phyloP scores from a whole-genome alignment of 306 rosid species.

The Sicyos edulis region DNA sequence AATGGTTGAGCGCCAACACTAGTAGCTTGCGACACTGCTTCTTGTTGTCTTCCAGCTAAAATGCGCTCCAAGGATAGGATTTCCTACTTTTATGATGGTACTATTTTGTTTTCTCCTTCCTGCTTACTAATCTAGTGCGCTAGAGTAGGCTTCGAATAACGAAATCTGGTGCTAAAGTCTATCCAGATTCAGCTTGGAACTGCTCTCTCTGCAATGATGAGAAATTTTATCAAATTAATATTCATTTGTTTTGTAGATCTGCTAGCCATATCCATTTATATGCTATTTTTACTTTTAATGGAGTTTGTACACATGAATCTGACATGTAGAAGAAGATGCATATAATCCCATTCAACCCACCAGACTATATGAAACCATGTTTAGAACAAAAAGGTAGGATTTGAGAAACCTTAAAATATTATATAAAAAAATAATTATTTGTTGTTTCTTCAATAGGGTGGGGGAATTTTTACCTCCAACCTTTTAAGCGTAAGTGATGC shows the following conservation, averaged over 20 bases:
- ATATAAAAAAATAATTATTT: no score
- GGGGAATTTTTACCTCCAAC: no score
- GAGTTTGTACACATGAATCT: not conserved
- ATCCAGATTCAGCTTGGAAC: not conserved
- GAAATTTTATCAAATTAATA: not conserved
- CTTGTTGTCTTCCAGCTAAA: constrained; percentile 11
- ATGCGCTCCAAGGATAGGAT: constrained; percentile 90
- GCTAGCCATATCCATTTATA: not conserved
- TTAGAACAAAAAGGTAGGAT: not conserved
- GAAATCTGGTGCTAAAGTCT: not conserved
- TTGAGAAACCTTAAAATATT: not conserved
- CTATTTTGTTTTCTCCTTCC: constrained; percentile 9
- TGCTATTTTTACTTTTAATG: constrained; percentile 3
- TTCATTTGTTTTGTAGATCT: not conserved
- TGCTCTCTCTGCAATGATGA: not conserved
- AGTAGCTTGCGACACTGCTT: not conserved
- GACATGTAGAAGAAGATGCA: not conserved
- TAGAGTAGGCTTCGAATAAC: not conserved
- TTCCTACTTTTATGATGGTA: constrained; percentile 93
- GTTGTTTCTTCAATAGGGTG: no score
- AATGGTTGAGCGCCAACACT: constrained; percentile 4
- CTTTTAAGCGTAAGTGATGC: no score
- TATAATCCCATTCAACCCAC: not conserved
- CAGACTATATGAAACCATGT: not conserved
- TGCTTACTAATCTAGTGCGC: not conserved